Percentiles rank a stretch among this genome's conserved stretches.
Conservation (phyloP, 257 asterid genomes). For the Nicotiana undulata region DNA sequence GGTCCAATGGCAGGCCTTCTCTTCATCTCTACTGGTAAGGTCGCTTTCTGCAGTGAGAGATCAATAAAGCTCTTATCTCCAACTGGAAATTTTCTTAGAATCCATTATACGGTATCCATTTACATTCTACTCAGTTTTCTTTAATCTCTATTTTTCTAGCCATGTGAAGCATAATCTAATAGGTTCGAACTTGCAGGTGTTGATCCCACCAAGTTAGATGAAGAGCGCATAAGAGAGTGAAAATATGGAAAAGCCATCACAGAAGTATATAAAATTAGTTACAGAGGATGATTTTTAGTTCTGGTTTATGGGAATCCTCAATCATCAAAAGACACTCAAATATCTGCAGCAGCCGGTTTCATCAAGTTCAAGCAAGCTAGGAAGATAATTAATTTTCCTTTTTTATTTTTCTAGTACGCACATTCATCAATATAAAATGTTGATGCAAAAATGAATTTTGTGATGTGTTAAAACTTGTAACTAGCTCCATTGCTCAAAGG, state of each 20-base stretch:
- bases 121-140: not conserved
- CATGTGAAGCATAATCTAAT: not conserved
- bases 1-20: conserved; percentile 20
- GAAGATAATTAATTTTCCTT: not conserved
- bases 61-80: conserved; percentile 13
- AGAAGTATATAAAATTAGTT: conserved; percentile 34
- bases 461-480: not conserved
- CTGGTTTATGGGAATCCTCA: conserved; percentile 55
- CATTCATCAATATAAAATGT: not conserved
- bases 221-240: conserved; percentile 23
- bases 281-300: conserved; percentile 42
- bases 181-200: conserved; percentile 10
- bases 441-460: not conserved
- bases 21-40: conserved; percentile 14
- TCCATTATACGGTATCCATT: not conserved
- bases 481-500: not conserved
- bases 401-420: not conserved
- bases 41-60: conserved; percentile 20
- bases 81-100: conserved; percentile 11
- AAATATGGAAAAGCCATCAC: conserved; percentile 25
- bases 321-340: conserved; percentile 29
- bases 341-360: conserved; percentile 25
- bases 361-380: not conserved
- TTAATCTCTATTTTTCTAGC: not conserved
- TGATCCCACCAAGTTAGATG: conserved; percentile 31